Evolutionary conservation across 208 protist species (phyloP).

Genomic region (Wallacemonas collosoma): DNA sequence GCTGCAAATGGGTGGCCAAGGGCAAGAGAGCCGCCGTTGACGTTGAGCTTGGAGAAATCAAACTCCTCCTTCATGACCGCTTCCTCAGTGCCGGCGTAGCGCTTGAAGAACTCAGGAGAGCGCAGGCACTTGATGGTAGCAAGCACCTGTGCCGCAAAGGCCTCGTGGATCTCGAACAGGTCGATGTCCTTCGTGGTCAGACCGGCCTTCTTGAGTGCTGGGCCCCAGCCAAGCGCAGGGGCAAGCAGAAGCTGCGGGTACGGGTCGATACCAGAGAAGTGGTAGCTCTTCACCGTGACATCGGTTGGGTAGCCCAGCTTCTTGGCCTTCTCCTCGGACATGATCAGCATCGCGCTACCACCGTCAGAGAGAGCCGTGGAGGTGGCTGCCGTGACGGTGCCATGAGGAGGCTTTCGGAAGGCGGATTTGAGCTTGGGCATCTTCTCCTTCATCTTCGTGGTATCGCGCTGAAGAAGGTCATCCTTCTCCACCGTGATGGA

Average conservation of each 20-base stretch:
- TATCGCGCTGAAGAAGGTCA: constrained; percentile 70
- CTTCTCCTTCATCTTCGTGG: constrained; percentile 62
- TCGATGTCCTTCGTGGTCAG: constrained; percentile 81
- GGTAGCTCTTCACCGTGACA: constrained; percentile 57
- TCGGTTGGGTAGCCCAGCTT: constrained; percentile 79
- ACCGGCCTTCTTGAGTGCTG: constrained; percentile 64
- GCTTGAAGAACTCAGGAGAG: constrained; percentile 75
- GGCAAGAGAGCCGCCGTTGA: constrained; percentile 79
- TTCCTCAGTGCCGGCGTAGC: constrained; percentile 34
- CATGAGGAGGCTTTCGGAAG: constrained; percentile 70
- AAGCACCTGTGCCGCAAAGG: constrained; percentile 88
- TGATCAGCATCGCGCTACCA: constrained; percentile 77
- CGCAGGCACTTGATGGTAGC: constrained; percentile 70
- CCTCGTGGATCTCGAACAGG: constrained; percentile 90
- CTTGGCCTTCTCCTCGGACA: constrained; percentile 84
- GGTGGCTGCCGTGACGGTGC: constrained; percentile 83
- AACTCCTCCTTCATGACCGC: constrained; percentile 42
- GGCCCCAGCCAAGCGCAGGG: constrained; percentile 80
- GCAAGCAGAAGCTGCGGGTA: constrained; percentile 88
- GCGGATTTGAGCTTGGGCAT: constrained; percentile 66
- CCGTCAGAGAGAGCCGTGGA: constrained; percentile 84
- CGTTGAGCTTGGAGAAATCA: constrained; percentile 79
- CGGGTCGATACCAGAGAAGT: constrained; percentile 85
- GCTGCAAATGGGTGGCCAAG: constrained; percentile 90
- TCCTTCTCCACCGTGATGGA: constrained; percentile 46